These are phyloP conservation scores for Crithidia expoeki DNA, from an alignment of 208 protist genomes.

Conservation along the genomic window DNA sequence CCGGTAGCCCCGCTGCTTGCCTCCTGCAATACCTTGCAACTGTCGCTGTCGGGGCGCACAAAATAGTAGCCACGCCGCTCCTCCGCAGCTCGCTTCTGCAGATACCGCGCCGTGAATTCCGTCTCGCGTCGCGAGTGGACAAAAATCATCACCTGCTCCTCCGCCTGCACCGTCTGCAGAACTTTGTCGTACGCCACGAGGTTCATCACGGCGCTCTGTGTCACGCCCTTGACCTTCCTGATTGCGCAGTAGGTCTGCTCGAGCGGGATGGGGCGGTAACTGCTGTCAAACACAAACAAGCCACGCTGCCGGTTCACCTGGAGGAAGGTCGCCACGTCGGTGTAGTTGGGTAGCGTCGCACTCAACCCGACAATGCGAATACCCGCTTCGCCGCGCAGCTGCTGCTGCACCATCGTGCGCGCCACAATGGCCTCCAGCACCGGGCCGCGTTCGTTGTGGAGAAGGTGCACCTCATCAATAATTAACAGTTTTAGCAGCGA, in stretches of 20 bases:
- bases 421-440: constrained; percentile 99
- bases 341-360: constrained; percentile 99
- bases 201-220: constrained; percentile 97
- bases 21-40: constrained; percentile 85
- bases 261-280: constrained; percentile 97
- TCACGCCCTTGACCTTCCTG: constrained; percentile 94
- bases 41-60: constrained; percentile 82
- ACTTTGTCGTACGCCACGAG: constrained; percentile 98
- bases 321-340: constrained; percentile 99
- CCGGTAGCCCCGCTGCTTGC: constrained; percentile 32
- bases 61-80: constrained; percentile 92
- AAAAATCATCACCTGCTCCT: constrained; percentile 98
- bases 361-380: constrained; percentile 99
- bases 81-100: constrained; percentile 91
- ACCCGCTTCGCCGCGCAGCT: constrained; percentile 73
- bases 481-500: constrained; percentile 92
- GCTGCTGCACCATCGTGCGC: constrained; percentile 92
- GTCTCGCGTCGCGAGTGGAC: constrained; percentile 99
- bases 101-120: constrained; percentile 92
- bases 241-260: constrained; percentile 98
- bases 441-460: constrained; percentile 99
- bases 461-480: constrained; percentile 99
- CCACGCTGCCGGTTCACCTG: constrained; percentile 94
- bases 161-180: constrained; percentile 83
- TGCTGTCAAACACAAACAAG: constrained; percentile 95